Base-by-base conservation (phyloP, 768 basidiomycete genomes). In the Macrolepiota dolichaula region DNA sequence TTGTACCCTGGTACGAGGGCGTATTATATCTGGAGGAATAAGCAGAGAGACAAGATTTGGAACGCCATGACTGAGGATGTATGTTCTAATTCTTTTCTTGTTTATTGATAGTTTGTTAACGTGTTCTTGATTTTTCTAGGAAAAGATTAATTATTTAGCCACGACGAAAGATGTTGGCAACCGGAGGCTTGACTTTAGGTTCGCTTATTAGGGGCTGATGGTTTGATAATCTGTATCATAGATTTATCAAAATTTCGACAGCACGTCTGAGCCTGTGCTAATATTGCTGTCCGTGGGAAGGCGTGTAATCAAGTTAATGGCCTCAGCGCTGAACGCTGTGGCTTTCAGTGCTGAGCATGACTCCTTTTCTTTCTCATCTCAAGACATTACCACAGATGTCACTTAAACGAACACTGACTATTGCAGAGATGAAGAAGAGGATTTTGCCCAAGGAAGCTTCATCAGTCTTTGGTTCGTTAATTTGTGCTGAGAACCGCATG, bases 131-230 rank as follows among this genome's bases (percentile, higher is more conserved):
- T 49, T 59, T 25, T 10, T 44, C 37, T 65, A 86, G 85, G 79
- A 85, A 71, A 82, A 81, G 62, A 73, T 74, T 24, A 65, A 81
- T 29, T 90, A 90, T 67, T 73, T 88, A 2, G 65, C 68, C 10
- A 86, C 81, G 1, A 86, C 88, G 10, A 81, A 69, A 22, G 86
- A 89, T 64, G 66, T 78, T 24, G 86, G 86, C 36, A 88, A 86
- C 62, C 76, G 80, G 62, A 76, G 84, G n/a, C 76, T 88, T 32
- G 85, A 87, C 68, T 88, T 86, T 68, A 74, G 83, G 36, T 87
- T 87, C 63, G 83, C 82, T 3, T 81, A 87, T 70, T 85, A 44
- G 42, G 42, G 5, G 42, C 12, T 44, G 42, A 19, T 19, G n/a
- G 19, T 44, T 44, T 6, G n/a, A 44, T 19, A 44, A 13, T 17